Base-by-base conservation (phyloP, 306 rosid genomes). In the Inga leiocalycina region DNA sequence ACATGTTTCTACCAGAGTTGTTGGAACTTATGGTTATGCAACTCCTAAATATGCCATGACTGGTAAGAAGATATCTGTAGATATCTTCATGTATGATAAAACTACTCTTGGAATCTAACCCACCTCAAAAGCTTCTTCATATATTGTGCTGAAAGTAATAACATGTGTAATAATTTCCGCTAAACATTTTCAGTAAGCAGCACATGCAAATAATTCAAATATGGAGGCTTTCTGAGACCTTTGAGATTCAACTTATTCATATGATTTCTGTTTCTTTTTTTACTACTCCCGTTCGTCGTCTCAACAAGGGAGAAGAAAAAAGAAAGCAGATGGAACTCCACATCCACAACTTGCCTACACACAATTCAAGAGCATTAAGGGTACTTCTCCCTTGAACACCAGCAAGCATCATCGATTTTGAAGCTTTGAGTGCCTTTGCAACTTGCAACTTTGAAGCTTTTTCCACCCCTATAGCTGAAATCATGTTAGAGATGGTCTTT, bases 1-100 rank as follows among this genome's bases (percentile, higher is more conserved):
- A 64, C 99, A 95, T 89, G 98, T 95, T 81, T 95, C 99, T 37
- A 95, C 98, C 78, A 87, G 99, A 87, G 98, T 95, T 66, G 97
- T 95, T 84, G 98, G 98, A 81, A 95, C 99, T 44, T 93, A 95
- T 71, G 98, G 99, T 68, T 95, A 92, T 85, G 98, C 99, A 77
- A 97, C 99, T 80, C 99, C 99, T 52, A 96, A 95, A 88, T 91
- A 93, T 84, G 97, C 93, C 80, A 95, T 95, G 98, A 95, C 98
- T 80, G 98, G 98, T 93, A 86, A 90, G 70, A 84, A 89, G 70
- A 32, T 74, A 59, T 32, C 41, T 3, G 71, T 41, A 76, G 77
- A 54, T 81, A 74, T 82, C 82, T 74, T 71, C 61, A 79, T 45
- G 70, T 45, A n/a, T 45, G 34, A 71, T 68, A 71, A 39, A 46